A percentile compares a stretch with the other conserved stretches of the same genome.
Conservation (phyloP, 140 eudicot species). For the Cichorium intybus region DNA sequence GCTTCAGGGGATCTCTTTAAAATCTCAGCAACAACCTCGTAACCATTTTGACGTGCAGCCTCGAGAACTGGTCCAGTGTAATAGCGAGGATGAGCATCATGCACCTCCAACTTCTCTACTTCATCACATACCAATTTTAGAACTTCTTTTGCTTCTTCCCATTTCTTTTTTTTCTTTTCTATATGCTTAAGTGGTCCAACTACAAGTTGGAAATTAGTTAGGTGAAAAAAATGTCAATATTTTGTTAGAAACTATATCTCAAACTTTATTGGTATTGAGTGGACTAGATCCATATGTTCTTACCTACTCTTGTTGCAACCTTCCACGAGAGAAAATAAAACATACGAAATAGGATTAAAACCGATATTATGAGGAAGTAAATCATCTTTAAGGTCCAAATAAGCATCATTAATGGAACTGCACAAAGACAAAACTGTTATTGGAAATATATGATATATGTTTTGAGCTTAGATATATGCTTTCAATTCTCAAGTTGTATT, state of each 20-base stretch:
- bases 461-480: too few species aligned
- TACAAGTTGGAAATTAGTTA: not conserved
- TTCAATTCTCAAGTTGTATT: too few species aligned
- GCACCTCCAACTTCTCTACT: too few species aligned
- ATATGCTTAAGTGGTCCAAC: not conserved
- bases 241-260: too few species aligned
- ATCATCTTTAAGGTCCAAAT: not conserved
- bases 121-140: too few species aligned
- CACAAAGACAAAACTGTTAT: not conserved
- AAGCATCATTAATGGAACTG: not conserved
- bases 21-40: too few species aligned
- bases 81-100: too few species aligned
- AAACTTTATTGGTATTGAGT: not conserved
- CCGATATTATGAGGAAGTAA: not conserved
- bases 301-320: not conserved
- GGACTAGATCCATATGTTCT: not conserved
- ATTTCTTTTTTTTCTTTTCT: conserved; percentile 1
- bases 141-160: conserved; percentile 12
- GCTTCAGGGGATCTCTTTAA: too few species aligned
- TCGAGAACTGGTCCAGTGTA: too few species aligned
- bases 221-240: not conserved
- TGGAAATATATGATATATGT: not conserved
- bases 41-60: too few species aligned
- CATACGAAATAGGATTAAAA: not conserved
- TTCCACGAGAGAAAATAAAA: not conserved